Evolutionary conservation across 306 rosid genomes (phyloP).

Genomic region (Casuarina equisetifolia): DNA sequence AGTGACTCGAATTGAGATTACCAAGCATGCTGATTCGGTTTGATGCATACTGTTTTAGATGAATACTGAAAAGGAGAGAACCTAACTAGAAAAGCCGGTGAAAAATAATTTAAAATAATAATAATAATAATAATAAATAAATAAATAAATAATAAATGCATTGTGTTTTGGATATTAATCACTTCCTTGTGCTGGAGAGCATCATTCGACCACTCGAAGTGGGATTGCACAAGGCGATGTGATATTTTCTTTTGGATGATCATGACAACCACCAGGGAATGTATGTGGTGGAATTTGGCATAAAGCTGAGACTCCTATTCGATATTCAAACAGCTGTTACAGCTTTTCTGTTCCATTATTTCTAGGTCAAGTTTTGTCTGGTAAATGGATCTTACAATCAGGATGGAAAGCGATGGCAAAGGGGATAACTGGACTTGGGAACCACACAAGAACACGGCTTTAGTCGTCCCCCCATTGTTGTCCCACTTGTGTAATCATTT

Average conservation of each 20-base stretch:
- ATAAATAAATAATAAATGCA: not conserved
- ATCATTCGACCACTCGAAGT: conserved; percentile 13
- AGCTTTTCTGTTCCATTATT: not conserved
- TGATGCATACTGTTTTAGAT: too few relatives aligned
- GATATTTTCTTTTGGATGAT: conserved; percentile 32
- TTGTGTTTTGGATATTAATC: not conserved
- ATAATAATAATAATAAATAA: too few relatives aligned
- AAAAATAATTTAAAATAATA: too few relatives aligned
- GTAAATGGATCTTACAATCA: conserved; percentile 4
- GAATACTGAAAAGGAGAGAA: too few relatives aligned
- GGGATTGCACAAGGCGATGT: conserved; percentile 9
- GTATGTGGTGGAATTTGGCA: conserved; percentile 35
- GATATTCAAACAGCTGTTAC: conserved; percentile 14
- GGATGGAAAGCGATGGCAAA: conserved; percentile 27
- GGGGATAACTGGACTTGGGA: not conserved
- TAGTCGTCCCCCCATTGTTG: conserved; percentile 33
- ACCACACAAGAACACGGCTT: conserved; percentile 34
- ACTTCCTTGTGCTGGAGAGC: conserved; percentile 10
- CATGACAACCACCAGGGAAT: conserved; percentile 46
- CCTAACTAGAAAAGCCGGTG: too few relatives aligned
- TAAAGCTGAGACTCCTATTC: conserved; percentile 18
- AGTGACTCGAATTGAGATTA: too few relatives aligned
- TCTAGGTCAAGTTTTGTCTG: conserved; percentile 24
- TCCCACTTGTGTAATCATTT: conserved; percentile 47
- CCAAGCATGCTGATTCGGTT: too few relatives aligned